Conservation (phyloP, 305 asterid genomes). For the Andrographis paniculata region DNA sequence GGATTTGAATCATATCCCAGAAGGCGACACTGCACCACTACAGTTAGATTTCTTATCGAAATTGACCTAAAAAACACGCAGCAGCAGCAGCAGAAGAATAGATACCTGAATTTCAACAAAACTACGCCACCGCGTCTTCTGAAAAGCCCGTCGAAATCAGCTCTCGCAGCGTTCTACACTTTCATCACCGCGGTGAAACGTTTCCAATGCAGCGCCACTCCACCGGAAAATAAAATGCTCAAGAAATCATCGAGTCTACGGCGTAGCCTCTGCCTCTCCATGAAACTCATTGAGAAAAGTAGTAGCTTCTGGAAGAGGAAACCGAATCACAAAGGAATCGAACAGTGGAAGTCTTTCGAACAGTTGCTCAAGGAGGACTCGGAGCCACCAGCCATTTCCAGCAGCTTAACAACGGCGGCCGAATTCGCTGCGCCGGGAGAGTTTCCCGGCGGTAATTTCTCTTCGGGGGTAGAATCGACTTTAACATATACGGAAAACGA, state of each 20-base stretch:
- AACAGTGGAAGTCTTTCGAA: constrained; percentile 28
- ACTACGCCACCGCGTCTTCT: not conserved
- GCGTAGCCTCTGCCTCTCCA: constrained; percentile 6
- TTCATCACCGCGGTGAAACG: constrained; percentile 42
- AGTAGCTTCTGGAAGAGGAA: constrained; percentile 41
- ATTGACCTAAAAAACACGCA: constrained; percentile 36
- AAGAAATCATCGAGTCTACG: constrained; percentile 17
- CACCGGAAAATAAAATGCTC: constrained; percentile 21
- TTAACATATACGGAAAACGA: too few relatives aligned
- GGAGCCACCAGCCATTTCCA: too few relatives aligned
- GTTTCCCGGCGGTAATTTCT: constrained; percentile 19
- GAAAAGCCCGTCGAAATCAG: constrained; percentile 23
- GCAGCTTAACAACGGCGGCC: too few relatives aligned
- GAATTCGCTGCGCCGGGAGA: constrained; percentile 5
- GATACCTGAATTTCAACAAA: constrained; percentile 6
- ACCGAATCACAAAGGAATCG: constrained; percentile 31
- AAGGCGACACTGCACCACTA: constrained; percentile 59
- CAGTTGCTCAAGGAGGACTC: constrained; percentile 23
- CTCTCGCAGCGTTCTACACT: constrained; percentile 39
- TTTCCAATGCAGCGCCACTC: constrained; percentile 32
- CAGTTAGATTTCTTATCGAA: constrained; percentile 42
- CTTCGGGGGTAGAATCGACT: too few relatives aligned
- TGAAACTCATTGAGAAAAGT: not conserved
- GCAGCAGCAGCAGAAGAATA: constrained; percentile 21
- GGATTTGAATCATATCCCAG: constrained; percentile 86